Percentiles rank a stretch among this genome's conserved stretches.
phyloP scores from a whole-genome alignment of 371 early-diverging fungal species.

The Circinella minor region DNA sequence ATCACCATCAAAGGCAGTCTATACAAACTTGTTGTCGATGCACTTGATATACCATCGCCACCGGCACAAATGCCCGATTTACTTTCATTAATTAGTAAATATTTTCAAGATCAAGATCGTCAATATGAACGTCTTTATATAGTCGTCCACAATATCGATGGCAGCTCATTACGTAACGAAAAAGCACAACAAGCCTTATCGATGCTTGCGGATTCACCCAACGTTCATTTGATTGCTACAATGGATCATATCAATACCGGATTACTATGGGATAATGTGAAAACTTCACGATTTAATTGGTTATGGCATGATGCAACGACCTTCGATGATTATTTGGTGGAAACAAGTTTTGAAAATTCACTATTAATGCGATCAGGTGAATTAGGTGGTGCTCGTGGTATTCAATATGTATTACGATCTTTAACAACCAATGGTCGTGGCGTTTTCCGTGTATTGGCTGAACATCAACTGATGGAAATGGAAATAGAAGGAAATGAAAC shows the following conservation, averaged over 20 bases:
- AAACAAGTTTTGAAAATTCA: constrained; percentile 84
- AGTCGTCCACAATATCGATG: constrained; percentile 93
- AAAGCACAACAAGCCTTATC: constrained; percentile 69
- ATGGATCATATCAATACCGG: constrained; percentile 91
- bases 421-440: constrained; percentile 83
- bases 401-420: constrained; percentile 83
- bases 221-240: constrained; percentile 82
- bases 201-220: constrained; percentile 66
- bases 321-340: constrained; percentile 77
- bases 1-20: constrained; percentile 75
- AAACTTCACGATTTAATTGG: constrained; percentile 75
- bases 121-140: constrained; percentile 65
- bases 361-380: constrained; percentile 64
- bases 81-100: constrained; percentile 61
- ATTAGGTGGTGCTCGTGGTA: constrained; percentile 67
- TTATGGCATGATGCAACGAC: constrained; percentile 92
- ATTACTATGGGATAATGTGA: constrained; percentile 84
- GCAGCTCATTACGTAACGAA: constrained; percentile 77
- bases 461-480: constrained; percentile 72
- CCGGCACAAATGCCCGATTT: constrained; percentile 68
- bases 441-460: constrained; percentile 77
- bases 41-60: constrained; percentile 43
- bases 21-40: constrained; percentile 58
- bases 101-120: constrained; percentile 59
- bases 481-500: constrained; percentile 44